phyloP scores from a whole-genome alignment of 495 filamentous ascomycete genomes.

The Aspergillus carlsbadensis region DNA sequence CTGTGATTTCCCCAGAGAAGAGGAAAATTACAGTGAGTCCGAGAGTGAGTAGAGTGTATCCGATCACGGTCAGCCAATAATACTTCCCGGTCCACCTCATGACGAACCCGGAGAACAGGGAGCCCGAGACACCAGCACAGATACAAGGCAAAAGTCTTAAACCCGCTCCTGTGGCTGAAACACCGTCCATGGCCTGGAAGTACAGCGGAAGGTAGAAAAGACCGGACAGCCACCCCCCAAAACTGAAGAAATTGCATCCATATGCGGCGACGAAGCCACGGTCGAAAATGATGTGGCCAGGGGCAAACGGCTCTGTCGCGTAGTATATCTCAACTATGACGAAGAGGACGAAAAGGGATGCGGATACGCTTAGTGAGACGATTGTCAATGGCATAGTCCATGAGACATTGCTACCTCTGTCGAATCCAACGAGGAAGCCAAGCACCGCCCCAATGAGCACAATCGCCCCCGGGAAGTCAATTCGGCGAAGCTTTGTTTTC shows the following conservation, averaged over 20 bases:
- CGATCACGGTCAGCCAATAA: conserved; percentile 68
- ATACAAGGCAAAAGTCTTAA: conserved; percentile 68
- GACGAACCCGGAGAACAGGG: conserved; percentile 63
- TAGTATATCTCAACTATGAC: conserved; percentile 67
- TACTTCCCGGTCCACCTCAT: conserved; percentile 79
- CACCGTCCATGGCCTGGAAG: conserved; percentile 71
- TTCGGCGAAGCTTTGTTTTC: conserved; percentile 64
- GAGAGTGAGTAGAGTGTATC: conserved; percentile 51
- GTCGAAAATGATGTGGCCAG: conserved; percentile 75
- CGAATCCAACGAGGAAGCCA: conserved; percentile 70
- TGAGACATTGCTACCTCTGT: conserved; percentile 72
- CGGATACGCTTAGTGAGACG: conserved; percentile 54
- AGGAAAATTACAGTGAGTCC: conserved; percentile 57
- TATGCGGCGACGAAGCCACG: conserved; percentile 66
- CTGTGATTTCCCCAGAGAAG: conserved; percentile 53
- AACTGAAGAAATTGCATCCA: conserved; percentile 73
- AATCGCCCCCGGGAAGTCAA: conserved; percentile 78
- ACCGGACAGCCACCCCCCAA: conserved; percentile 61
- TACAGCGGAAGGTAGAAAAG: conserved; percentile 80
- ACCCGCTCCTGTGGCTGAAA: conserved; percentile 65
- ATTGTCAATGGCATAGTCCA: conserved; percentile 64
- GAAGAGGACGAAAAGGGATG: conserved; percentile 65
- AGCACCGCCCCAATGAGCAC: conserved; percentile 71
- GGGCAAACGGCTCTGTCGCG: conserved; percentile 78
- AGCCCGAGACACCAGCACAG: conserved; percentile 61